Conservation (phyloP, 106 monocot species). For the Allium cepa region DNA sequence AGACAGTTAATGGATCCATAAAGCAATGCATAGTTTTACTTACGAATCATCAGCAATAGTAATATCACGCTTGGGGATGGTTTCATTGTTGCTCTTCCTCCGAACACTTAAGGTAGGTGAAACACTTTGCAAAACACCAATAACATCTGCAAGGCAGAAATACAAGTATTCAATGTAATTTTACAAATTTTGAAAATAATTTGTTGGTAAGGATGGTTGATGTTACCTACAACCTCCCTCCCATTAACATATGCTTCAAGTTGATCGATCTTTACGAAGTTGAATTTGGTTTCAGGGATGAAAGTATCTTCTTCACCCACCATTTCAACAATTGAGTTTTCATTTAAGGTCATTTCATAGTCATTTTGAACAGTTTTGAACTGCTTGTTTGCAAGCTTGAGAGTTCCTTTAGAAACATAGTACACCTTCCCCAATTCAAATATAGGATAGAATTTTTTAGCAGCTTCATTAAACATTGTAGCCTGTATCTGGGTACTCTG, state of each 20-base stretch:
- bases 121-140: conserved; percentile 81
- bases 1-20: background rate
- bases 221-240: conserved; percentile 75
- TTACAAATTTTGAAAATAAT: no score
- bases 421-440: conserved; percentile 94
- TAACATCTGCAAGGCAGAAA: conserved; percentile 40
- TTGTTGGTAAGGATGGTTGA: no score
- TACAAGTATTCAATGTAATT: no score
- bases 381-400: conserved; percentile 83
- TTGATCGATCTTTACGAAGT: conserved; percentile 84
- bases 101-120: conserved; percentile 75
- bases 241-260: conserved; percentile 80
- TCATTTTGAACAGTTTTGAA: conserved; percentile 94
- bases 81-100: conserved; percentile 90
- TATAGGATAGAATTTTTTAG: conserved; percentile 72
- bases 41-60: conserved; percentile 93
- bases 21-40: conserved; percentile 7
- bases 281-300: conserved; percentile 67
- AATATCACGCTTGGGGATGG: conserved; percentile 85
- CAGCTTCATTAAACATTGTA: conserved; percentile 97
- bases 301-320: conserved; percentile 45
- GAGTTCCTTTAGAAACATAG: conserved; percentile 75
- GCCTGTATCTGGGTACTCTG: conserved; percentile 94
- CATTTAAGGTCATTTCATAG: conserved; percentile 94
- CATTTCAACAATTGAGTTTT: conserved; percentile 88